Evolutionary conservation across 352 stramenopile genomes (phyloP).

Genomic region (Thraustotheca clavata): DNA sequence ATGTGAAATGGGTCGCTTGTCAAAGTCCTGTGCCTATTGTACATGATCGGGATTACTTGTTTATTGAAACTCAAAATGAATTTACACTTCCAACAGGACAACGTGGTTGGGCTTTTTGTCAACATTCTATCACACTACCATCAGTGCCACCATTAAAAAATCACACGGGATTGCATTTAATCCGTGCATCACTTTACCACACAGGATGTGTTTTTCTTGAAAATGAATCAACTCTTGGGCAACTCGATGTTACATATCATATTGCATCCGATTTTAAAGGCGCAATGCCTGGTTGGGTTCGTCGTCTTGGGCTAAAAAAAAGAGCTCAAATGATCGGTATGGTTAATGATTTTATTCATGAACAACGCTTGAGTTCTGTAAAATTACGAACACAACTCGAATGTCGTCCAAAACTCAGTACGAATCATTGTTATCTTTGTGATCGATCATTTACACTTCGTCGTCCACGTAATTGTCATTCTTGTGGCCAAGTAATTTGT

Average conservation of each 20-base stretch:
- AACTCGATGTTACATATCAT: constrained; percentile 3
- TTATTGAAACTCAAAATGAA: constrained; percentile 10
- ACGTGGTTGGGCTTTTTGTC: constrained; percentile 8
- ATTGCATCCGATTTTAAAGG: constrained; percentile 15
- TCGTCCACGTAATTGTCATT: not conserved
- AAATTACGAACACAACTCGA: not conserved
- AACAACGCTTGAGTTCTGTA: not conserved
- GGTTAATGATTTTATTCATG: constrained; percentile 12
- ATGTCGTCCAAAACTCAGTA: not conserved
- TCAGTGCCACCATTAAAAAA: not conserved
- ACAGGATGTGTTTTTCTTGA: constrained; percentile 19
- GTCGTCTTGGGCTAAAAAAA: not conserved
- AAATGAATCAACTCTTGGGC: not conserved
- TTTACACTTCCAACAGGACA: not conserved
- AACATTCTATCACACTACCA: constrained; percentile 17
- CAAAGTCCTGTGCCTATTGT: constrained; percentile 4
- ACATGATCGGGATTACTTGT: constrained; percentile 17
- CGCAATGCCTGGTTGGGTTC: constrained; percentile 12
- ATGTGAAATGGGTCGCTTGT: constrained; percentile 10
- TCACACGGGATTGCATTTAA: not conserved
- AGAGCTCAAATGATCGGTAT: not conserved
- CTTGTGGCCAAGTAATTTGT: constrained; percentile 11
- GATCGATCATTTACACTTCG: constrained; percentile 7
- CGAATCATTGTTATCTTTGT: constrained; percentile 17
- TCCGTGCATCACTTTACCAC: constrained; percentile 16